Base-by-base conservation (phyloP, 345 rosid genomes). In the Camelina laxa region DNA sequence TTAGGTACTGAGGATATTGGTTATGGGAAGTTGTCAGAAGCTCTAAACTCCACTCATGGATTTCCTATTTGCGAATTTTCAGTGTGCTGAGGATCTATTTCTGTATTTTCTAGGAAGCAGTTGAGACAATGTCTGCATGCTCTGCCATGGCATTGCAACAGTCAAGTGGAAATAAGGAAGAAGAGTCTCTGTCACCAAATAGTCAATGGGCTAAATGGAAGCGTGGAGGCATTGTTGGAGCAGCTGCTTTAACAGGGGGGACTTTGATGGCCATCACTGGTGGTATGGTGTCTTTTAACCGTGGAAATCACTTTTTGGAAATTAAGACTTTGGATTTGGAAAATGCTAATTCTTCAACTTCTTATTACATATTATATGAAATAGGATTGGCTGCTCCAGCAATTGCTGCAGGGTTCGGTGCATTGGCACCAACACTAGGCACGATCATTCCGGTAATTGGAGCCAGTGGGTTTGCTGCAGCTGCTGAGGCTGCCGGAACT, bases 361-460 rank as follows among this genome's bases (percentile, higher is more conserved):
- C 11, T 33, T 58, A 55, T 44, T 58, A 30, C 58, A 19, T 53
- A 53, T 60, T 54, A 12, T 54, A 42, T 59, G 66, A 9, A 54
- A 79, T 84, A 94, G 99, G 99, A 54, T 82, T 92, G 74, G 98
- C 98, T 73, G 98, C 98, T 65, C 99, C 99, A 56, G 99, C 99
- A 77, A 90, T 95, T 55, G 99, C 99, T 68, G 96, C 97, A 39
- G 98, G 98, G 76, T 85, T 94, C 73, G 71, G 91, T 77, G 96
- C 96, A 72, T 81, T 94, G 62, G 98, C 98, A 75, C 98, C 98
- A 69, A 92, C 92, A 11, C 70, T 94, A 54, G 98, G 98, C 60
- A 87, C 96, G 21, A 66, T 94, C 69, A 84, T 94, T 75, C 98
- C 97, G 19, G 91, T 94, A 27, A 87, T 91, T 72, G 97, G 98